phyloP scores from a whole-genome alignment of 306 rosid species.

The Sphenostylis stenocarpa region DNA sequence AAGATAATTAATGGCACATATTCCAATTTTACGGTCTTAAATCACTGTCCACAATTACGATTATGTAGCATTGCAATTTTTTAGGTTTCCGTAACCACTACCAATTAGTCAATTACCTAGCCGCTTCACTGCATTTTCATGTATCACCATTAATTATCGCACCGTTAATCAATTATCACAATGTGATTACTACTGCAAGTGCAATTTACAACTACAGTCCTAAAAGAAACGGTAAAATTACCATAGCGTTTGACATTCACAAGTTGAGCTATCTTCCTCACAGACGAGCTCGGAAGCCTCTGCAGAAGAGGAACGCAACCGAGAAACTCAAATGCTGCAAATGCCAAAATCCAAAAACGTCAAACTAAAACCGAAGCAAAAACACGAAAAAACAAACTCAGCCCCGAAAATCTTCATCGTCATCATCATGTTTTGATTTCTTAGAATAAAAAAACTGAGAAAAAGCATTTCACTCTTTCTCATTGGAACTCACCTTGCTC shows the following conservation, averaged over 20 bases:
- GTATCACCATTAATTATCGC: neutral
- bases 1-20: constrained; percentile 4
- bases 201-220: neutral
- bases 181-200: neutral
- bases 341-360: constrained; percentile 8
- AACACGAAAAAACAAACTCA: neutral
- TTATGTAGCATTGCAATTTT: neutral
- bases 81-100: neutral
- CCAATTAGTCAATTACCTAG: neutral
- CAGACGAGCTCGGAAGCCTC: constrained; percentile 75
- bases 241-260: constrained; percentile 60
- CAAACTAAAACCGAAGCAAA: neutral
- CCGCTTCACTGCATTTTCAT: neutral
- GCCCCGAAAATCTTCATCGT: neutral
- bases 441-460: neutral
- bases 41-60: neutral
- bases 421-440: neutral
- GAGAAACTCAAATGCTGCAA: constrained; percentile 75
- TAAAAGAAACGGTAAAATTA: neutral
- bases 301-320: constrained; percentile 82
- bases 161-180: neutral
- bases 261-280: constrained; percentile 62
- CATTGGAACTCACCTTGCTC: constrained; percentile 33
- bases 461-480: neutral
- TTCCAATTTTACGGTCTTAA: neutral